phyloP scores from a whole-genome alignment of 1,284 basidiomycete species.

The Apiotrichum mycotoxinovorans region DNA sequence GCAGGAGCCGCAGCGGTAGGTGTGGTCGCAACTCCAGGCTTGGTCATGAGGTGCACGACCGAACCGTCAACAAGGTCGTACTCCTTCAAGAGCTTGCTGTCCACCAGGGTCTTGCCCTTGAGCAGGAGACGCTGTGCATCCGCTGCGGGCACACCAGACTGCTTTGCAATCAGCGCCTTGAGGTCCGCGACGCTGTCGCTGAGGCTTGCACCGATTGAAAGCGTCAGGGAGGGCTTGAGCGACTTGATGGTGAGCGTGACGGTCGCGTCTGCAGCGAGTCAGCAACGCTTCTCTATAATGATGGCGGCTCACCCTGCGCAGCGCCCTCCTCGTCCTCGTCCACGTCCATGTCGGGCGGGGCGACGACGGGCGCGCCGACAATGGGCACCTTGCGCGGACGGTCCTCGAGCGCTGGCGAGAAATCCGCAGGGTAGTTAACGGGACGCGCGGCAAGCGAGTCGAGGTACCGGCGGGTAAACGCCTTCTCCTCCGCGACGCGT shows the following conservation, averaged over 20 bases:
- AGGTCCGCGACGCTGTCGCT: conserved; percentile 75
- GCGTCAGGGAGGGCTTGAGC: conserved; percentile 73
- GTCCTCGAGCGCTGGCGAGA: conserved; percentile 67
- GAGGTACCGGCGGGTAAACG: conserved; percentile 68
- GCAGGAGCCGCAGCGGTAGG: conserved; percentile 16
- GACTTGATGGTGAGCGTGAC: conserved; percentile 79
- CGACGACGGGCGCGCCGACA: conserved; percentile 54
- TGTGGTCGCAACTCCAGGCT: conserved; percentile 55
- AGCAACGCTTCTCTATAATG: too few species aligned
- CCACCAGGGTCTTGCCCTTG: conserved; percentile 86
- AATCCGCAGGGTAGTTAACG: conserved; percentile 68
- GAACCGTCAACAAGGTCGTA: conserved; percentile 76
- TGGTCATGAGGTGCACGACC: conserved; percentile 76
- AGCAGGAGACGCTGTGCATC: conserved; percentile 78
- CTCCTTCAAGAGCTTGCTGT: conserved; percentile 79
- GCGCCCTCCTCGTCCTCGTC: conserved; percentile 27
- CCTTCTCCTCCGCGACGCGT: conserved; percentile 58
- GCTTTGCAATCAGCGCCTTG: conserved; percentile 64
- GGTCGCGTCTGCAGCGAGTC: conserved; percentile 33
- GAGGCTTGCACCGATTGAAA: conserved; percentile 63
- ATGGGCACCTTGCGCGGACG: conserved; percentile 70
- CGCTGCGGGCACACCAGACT: conserved; percentile 60
- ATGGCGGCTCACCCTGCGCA: conserved; percentile 24
- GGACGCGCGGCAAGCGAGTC: conserved; percentile 66
- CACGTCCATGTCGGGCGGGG: conserved; percentile 40